Conservation (phyloP, 768 basidiomycete genomes). For the Pholiota conissans region DNA sequence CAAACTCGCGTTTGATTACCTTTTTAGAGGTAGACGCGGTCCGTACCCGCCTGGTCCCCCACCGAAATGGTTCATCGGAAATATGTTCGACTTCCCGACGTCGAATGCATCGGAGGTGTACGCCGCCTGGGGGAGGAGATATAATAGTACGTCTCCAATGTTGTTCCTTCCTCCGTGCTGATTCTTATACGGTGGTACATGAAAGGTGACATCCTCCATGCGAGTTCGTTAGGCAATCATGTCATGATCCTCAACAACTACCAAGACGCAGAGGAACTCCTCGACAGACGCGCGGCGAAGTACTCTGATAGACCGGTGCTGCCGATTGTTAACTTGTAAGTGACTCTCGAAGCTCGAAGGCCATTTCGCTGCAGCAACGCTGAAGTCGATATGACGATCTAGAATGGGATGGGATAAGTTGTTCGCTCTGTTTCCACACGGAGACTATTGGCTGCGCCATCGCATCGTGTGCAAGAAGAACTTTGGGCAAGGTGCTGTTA, state of each 20-base stretch:
- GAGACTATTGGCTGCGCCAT: conserved; percentile 34
- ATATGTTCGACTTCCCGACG: conserved; percentile 1
- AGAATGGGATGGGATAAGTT: conserved; percentile 36
- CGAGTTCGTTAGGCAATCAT: conserved; percentile 18
- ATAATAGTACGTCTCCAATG: neutral
- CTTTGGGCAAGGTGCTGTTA: conserved; percentile 25
- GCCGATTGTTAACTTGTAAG: conserved; percentile 1
- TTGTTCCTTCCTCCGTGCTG: neutral
- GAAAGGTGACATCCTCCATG: conserved; percentile 22
- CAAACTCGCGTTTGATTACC: neutral
- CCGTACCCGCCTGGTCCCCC: conserved; percentile 2
- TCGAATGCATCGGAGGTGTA: neutral
- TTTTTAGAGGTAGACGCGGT: neutral
- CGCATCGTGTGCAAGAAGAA: conserved; percentile 33
- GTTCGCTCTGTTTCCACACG: conserved; percentile 30
- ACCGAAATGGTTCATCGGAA: conserved; percentile 2
- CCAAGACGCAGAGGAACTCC: conserved; percentile 13
- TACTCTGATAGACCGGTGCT: conserved; percentile 44
- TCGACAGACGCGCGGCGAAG: conserved; percentile 45
- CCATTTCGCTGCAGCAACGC: too few relatives aligned
- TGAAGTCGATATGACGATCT: too few relatives aligned
- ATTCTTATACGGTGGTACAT: neutral
- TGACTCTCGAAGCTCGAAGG: too few relatives aligned
- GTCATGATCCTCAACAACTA: conserved; percentile 24
- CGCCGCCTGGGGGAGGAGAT: conserved; percentile 3